A percentile compares a stretch with the other conserved stretches of the same genome.
Conservation (phyloP, 2,329 filamentous ascomycete species). For the Cladosporium sp. region DNA sequence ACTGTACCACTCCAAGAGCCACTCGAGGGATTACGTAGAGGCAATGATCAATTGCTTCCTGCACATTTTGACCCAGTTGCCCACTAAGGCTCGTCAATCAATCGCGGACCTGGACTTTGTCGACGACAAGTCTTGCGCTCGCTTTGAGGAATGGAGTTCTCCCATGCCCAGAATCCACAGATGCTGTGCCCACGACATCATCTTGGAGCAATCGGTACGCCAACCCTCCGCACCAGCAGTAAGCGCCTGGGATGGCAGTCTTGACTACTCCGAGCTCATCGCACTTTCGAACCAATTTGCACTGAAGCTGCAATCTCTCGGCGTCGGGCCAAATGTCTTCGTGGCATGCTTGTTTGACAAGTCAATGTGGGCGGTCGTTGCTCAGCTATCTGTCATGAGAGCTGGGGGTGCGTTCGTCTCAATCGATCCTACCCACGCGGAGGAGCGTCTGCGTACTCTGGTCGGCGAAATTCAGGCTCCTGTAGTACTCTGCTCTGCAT, state of each 20-base stretch:
- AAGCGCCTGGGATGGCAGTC: constrained; percentile 20
- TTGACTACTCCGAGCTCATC: constrained; percentile 20
- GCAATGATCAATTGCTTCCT: constrained; percentile 12
- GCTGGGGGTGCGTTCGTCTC: constrained; percentile 35
- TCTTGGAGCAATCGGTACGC: constrained; percentile 1
- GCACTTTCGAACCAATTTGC: constrained; percentile 8
- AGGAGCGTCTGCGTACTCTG: constrained; percentile 15
- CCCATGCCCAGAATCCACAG: constrained; percentile 1
- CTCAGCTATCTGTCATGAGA: constrained; percentile 41
- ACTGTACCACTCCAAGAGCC: constrained; percentile 10
- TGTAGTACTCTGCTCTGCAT: constrained; percentile 9
- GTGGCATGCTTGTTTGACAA: constrained; percentile 42
- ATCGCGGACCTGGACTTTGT: constrained; percentile 13
- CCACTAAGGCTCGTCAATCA: constrained; percentile 1
- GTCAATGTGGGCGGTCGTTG: constrained; percentile 37
- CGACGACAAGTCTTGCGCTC: constrained; percentile 6
- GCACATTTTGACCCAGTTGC: constrained; percentile 9
- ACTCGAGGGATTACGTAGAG: constrained; percentile 2
- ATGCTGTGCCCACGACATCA: constrained; percentile 9
- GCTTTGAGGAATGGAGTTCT: neutral
- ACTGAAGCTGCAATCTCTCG: neutral
- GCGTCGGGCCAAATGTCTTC: constrained; percentile 24
- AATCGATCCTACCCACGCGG: constrained; percentile 20
- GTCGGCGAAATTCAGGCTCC: constrained; percentile 6
- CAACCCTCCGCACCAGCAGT: constrained; percentile 11